Evolutionary conservation across 495 filamentous ascomycete species (phyloP).

Genomic region (Neurospora pannonica): DNA sequence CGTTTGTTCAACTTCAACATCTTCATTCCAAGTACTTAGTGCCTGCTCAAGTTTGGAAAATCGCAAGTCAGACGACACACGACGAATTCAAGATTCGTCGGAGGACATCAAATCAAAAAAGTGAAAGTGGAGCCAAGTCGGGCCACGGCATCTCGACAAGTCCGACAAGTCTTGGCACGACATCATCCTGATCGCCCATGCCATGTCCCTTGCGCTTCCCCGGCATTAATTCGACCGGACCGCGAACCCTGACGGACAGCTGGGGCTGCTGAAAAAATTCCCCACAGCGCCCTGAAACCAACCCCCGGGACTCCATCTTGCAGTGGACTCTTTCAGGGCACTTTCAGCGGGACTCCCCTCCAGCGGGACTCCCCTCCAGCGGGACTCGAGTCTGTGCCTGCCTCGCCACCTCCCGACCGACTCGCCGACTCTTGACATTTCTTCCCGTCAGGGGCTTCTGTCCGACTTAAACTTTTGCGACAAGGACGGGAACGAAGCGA

Average conservation of each 20-base stretch:
- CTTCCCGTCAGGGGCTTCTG: neutral
- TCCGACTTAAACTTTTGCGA: neutral
- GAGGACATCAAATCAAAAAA: neutral
- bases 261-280: neutral
- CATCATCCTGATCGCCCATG: neutral
- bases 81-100: neutral
- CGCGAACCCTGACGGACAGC: neutral
- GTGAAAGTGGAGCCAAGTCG: neutral
- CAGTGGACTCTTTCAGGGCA: neutral
- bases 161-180: slow-evolving; percentile 3
- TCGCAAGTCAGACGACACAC: neutral
- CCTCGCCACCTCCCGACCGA: neutral
- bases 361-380: neutral
- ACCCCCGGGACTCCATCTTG: neutral
- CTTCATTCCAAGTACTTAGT: too few species aligned
- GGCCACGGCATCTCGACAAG: neutral
- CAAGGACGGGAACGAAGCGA: neutral
- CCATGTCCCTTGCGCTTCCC: neutral
- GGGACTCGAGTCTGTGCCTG: neutral
- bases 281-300: neutral
- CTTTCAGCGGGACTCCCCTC: neutral
- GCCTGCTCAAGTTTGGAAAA: too few species aligned
- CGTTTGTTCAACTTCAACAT: neutral
- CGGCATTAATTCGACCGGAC: neutral
- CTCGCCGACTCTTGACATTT: neutral